Evolutionary conservation across 805 yeast genomes (phyloP), one percentile per base, ranked within the genome.

Genomic region (Saturnispora serradocipensis): DNA sequence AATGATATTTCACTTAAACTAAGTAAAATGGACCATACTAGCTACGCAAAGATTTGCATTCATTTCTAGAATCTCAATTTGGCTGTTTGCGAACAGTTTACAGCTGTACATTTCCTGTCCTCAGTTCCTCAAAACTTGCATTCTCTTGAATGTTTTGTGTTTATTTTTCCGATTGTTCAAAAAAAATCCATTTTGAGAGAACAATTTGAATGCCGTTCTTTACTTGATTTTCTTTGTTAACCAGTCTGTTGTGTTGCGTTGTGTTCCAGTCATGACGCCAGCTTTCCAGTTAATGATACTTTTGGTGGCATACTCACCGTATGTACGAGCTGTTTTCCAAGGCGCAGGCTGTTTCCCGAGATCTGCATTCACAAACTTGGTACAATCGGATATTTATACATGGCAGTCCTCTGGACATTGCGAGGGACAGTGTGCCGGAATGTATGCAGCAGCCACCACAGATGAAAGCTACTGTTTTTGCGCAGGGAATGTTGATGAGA

Each of bases 361-460:
- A 28, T 56, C 70, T 39, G 54, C 68, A 16, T 56, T 73, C 3
- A 44, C 54, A 9, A 53, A 60, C 28, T 69, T 76, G 54, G 48
- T 68, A 32, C 62, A 55, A 53, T 62, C 70, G 48, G 85, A 82
- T 39, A 55, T 72, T 3, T 78, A 78, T 66, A 67, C 65, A 1
- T 84, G 70, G 61, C 90, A 86, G 65, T 76, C 89, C 8, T 74
- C 80, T 20, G 72, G 79, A 10, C 73, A 80, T 62, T 84, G 93
- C 66, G 71, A 76, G 58, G 59, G 61, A 3, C 66, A 67, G 53
- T 88, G 96, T 67, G 5, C 16, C 2, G 58, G 62, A 3, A 61
- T 61, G 5, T 63, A 57, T 52, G 78, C 77, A 4, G 68, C 68
- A 56, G 79, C 78, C 18, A 59, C 78, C 35, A 61, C 73, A 4